These are phyloP conservation scores for Suillus subluteus DNA, from an alignment of 768 basidiomycete genomes.

Conservation along the genomic window DNA sequence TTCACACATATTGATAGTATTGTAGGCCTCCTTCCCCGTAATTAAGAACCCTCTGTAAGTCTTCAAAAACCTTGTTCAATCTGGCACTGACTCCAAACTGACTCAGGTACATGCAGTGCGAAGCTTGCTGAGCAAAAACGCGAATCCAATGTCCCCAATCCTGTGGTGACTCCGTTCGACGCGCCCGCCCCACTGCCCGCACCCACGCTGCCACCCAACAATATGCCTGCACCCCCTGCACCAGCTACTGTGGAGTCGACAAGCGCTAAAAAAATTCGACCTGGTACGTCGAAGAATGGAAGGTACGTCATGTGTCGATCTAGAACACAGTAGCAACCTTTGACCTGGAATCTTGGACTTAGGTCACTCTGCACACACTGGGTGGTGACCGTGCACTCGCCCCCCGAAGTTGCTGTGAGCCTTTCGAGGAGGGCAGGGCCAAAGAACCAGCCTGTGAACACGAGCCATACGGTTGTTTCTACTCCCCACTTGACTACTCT, in stretches of 20 bases:
- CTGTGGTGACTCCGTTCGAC: too few relatives aligned
- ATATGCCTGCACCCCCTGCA: background rate
- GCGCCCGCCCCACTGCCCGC: too few relatives aligned
- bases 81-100: too few relatives aligned
- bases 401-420: slow-evolving; percentile 66
- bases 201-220: too few relatives aligned
- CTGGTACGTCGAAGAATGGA: background rate
- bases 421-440: slow-evolving; percentile 79
- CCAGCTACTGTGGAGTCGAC: background rate
- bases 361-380: slow-evolving; percentile 37
- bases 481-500: slow-evolving; percentile 57
- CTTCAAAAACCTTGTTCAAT: too few relatives aligned
- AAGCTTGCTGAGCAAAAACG: too few relatives aligned
- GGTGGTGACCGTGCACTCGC: slow-evolving; percentile 70
- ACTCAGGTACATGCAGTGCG: too few relatives aligned
- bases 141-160: too few relatives aligned
- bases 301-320: background rate
- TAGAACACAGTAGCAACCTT: background rate
- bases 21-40: too few relatives aligned
- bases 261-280: background rate
- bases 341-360: background rate
- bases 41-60: too few relatives aligned
- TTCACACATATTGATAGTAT: too few relatives aligned
- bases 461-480: slow-evolving; percentile 69
- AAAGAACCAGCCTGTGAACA: slow-evolving; percentile 87